Percentiles rank a stretch among this genome's conserved stretches.
Conservation (phyloP, 2,329 filamentous ascomycete genomes). For the Albophoma yamanashiensis region DNA sequence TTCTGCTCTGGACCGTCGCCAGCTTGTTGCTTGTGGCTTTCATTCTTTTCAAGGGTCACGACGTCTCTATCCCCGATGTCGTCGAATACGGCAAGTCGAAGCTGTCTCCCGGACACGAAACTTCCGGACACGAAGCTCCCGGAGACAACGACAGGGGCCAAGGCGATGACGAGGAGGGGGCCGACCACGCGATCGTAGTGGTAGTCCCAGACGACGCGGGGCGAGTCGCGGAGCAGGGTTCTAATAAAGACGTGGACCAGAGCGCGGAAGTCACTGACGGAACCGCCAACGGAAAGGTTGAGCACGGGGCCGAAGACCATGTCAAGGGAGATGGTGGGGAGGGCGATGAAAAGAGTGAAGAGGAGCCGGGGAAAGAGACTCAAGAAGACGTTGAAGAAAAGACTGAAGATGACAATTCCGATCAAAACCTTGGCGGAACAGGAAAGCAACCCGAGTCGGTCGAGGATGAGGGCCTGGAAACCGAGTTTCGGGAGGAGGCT, state of each 20-base stretch:
- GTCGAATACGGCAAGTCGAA: not conserved
- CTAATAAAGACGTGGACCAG: not conserved
- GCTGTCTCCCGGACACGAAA: not conserved
- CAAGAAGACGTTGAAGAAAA: not conserved
- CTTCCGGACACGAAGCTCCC: not conserved
- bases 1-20: conserved; percentile 38
- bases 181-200: not conserved
- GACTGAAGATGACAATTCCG: not conserved
- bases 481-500: conserved; percentile 16
- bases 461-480: conserved; percentile 16
- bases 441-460: conserved; percentile 12
- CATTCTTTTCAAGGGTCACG: conserved; percentile 23
- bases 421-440: not conserved
- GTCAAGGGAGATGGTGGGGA: conserved; percentile 7
- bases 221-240: not conserved
- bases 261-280: no score
- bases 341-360: not conserved
- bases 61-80: conserved; percentile 8
- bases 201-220: not conserved
- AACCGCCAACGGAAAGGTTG: not conserved
- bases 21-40: conserved; percentile 29
- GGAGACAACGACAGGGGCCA: not conserved
- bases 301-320: not conserved
- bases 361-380: not conserved
- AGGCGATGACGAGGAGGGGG: not conserved